Conservation (phyloP, 129 eudicot genomes). For the Calendula officinalis region DNA sequence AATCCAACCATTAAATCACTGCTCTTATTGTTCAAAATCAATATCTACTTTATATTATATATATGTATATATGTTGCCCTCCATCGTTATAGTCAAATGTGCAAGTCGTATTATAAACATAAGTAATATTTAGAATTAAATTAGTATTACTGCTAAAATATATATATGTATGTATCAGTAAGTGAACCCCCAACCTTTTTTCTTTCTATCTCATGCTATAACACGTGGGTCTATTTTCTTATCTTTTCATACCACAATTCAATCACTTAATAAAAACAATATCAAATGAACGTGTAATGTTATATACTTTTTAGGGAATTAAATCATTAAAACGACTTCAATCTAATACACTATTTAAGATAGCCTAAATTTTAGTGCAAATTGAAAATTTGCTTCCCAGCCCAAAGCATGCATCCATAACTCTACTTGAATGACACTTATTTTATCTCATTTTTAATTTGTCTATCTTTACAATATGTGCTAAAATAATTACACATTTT, state of each 20-base stretch:
- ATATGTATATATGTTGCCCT: too few relatives aligned
- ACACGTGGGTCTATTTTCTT: constrained; percentile 37
- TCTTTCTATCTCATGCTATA: constrained; percentile 35
- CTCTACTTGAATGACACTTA: too few relatives aligned
- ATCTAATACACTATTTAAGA: background rate
- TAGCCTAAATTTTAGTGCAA: background rate
- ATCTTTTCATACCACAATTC: constrained; percentile 10
- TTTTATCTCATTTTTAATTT: too few relatives aligned
- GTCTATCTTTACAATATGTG: too few relatives aligned
- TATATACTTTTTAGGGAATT: constrained; percentile 9
- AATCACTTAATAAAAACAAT: constrained; percentile 2
- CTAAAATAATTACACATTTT: too few relatives aligned
- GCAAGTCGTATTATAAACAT: too few relatives aligned
- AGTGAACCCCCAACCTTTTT: constrained; percentile 28
- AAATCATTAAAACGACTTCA: constrained; percentile 8
- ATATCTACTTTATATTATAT: too few relatives aligned
- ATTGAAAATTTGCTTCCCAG: background rate
- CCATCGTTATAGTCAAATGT: too few relatives aligned
- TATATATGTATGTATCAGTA: constrained; percentile 15
- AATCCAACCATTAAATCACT: too few relatives aligned
- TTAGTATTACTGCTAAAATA: too few relatives aligned
- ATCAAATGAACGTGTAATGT: constrained; percentile 22
- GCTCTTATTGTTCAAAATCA: too few relatives aligned
- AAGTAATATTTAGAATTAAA: too few relatives aligned
- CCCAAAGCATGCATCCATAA: background rate